phyloP scores from a whole-genome alignment of 176 grass and related monocot genomes.

The Raddia distichophylla region DNA sequence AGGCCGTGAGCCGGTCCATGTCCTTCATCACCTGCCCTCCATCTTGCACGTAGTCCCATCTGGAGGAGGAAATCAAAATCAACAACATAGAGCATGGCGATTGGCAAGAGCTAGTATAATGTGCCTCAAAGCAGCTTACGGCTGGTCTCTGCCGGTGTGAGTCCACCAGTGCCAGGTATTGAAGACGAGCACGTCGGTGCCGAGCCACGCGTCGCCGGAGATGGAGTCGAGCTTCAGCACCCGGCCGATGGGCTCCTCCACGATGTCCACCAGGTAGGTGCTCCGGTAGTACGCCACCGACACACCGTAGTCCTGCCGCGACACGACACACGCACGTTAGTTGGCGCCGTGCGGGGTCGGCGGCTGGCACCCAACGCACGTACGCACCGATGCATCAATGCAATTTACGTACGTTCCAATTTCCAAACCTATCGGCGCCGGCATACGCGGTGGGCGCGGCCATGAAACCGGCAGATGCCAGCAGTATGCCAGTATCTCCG shows the following conservation, averaged over 20 bases:
- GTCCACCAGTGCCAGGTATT: slow-evolving; percentile 99
- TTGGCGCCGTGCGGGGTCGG: not conserved
- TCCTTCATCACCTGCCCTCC: slow-evolving; percentile 64
- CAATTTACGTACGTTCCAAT: not conserved
- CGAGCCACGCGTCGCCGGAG: slow-evolving; percentile 72
- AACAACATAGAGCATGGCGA: not conserved
- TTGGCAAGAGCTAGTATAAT: not conserved
- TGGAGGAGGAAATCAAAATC: slow-evolving; percentile 5
- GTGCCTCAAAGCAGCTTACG: slow-evolving; percentile 50
- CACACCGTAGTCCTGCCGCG: slow-evolving; percentile 67
- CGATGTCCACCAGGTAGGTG: slow-evolving; percentile 93
- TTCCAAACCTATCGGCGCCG: slow-evolving; percentile 27
- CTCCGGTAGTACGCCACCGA: slow-evolving; percentile 76
- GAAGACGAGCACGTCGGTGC: slow-evolving; percentile 72
- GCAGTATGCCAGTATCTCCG: not conserved
- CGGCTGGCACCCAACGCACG: not conserved
- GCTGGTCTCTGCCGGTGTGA: slow-evolving; percentile 82
- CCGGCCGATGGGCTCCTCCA: slow-evolving; percentile 59
- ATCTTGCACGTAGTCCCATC: slow-evolving; percentile 90
- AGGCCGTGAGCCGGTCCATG: slow-evolving; percentile 87
- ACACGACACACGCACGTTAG: slow-evolving; percentile 27
- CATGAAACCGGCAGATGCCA: not conserved
- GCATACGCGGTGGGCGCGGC: not conserved
- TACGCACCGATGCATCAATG: not conserved
- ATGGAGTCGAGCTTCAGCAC: slow-evolving; percentile 90